phyloP scores from a whole-genome alignment of 208 protist genomes.

The Porcisia deanei region DNA sequence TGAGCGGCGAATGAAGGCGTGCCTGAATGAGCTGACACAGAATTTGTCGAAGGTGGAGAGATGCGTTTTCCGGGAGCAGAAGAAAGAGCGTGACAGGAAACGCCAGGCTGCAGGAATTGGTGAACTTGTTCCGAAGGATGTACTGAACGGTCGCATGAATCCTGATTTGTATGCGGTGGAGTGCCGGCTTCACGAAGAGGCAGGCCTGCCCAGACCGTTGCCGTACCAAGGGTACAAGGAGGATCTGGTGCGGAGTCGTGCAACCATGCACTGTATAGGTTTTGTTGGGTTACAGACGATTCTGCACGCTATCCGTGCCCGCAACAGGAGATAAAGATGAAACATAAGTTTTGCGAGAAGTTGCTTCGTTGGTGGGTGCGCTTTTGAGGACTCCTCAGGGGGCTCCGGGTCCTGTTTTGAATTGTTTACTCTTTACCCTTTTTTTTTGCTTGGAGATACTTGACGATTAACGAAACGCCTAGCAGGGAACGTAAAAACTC shows the following conservation, averaged over 20 bases:
- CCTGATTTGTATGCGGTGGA: slow-evolving; percentile 81
- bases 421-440: neutral
- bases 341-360: neutral
- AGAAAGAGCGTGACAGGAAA: slow-evolving; percentile 43
- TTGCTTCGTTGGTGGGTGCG: neutral
- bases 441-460: neutral
- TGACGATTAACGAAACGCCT: neutral
- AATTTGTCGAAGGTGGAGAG: slow-evolving; percentile 88
- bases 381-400: neutral
- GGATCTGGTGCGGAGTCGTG: slow-evolving; percentile 26
- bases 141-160: slow-evolving; percentile 73
- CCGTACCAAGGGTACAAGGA: slow-evolving; percentile 66
- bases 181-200: slow-evolving; percentile 82
- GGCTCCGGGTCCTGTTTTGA: no score
- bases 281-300: slow-evolving; percentile 74
- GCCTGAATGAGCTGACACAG: slow-evolving; percentile 76
- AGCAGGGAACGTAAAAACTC: neutral
- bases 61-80: slow-evolving; percentile 66
- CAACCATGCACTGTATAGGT: slow-evolving; percentile 53
- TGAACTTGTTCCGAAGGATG: slow-evolving; percentile 45
- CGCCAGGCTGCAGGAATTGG: slow-evolving; percentile 37
- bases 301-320: slow-evolving; percentile 40
- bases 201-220: slow-evolving; percentile 60
- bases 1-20: slow-evolving; percentile 88
- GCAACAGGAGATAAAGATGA: slow-evolving; percentile 25